Percentiles rank a stretch among this genome's conserved stretches.
Conservation (phyloP, 345 rosid genomes). For the Toxicodendron radicans region DNA sequence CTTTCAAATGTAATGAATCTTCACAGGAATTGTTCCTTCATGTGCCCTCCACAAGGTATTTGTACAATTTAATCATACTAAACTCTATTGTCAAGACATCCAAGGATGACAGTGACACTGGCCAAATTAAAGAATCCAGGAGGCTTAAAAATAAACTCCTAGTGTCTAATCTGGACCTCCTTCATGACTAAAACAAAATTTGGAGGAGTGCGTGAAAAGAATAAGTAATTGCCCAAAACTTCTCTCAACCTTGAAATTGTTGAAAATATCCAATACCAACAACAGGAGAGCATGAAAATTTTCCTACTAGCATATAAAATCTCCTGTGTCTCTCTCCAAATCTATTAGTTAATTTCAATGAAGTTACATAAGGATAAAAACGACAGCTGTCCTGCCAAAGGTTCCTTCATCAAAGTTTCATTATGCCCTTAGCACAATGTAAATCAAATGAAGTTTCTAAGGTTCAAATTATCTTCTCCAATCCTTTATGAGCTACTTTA, state of each 20-base stretch:
- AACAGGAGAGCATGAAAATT: not conserved
- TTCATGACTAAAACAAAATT: not conserved
- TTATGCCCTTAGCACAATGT: not conserved
- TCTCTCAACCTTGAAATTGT: not conserved
- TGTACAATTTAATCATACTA: not conserved
- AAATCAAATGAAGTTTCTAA: not conserved
- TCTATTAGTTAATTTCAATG: not conserved
- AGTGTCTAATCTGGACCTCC: not conserved
- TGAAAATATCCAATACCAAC: not conserved
- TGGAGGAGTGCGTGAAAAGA: not conserved
- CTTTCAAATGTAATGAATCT: not conserved
- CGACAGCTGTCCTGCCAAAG: not conserved
- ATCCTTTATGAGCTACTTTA: slow-evolving; percentile 3
- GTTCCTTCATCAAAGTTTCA: not conserved
- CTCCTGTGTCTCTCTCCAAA: not conserved
- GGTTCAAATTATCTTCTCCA: not conserved
- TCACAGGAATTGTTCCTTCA: not conserved
- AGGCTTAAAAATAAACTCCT: not conserved
- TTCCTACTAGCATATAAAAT: not conserved
- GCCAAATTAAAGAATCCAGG: not conserved
- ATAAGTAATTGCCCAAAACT: not conserved
- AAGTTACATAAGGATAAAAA: not conserved
- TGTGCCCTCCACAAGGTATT: not conserved
- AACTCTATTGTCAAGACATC: not conserved
- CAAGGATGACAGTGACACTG: not conserved